Percentiles rank a stretch among this genome's conserved stretches.
Evolutionary conservation across 331 rosid species (phyloP).

Genomic region (Saraca asoca): DNA sequence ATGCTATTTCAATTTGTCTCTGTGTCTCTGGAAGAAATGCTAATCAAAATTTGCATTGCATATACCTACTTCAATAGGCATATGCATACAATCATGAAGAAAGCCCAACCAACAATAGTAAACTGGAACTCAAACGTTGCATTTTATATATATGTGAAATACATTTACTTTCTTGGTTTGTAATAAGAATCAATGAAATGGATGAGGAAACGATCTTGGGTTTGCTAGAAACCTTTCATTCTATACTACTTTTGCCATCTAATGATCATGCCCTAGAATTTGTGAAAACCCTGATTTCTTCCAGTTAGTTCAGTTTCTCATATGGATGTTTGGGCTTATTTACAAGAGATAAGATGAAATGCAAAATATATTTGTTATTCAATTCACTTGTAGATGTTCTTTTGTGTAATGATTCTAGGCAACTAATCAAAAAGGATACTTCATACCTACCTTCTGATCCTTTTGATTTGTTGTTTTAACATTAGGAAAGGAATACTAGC

Average conservation of each 20-base stretch:
- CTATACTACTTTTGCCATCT: conserved; percentile 58
- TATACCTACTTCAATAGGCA: conserved; percentile 81
- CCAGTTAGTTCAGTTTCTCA: conserved; percentile 82
- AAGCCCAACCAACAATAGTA: conserved; percentile 40
- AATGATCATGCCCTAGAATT: conserved; percentile 46
- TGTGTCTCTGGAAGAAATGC: conserved; percentile 51
- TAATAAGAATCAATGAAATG: conserved; percentile 55
- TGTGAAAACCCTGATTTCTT: conserved; percentile 56
- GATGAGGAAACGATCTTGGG: conserved; percentile 77
- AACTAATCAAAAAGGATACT: conserved; percentile 64
- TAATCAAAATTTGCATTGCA: conserved; percentile 61
- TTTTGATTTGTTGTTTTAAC: conserved; percentile 70
- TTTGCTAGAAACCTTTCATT: conserved; percentile 71
- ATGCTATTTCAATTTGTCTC: conserved; percentile 69
- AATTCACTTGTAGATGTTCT: conserved; percentile 71
- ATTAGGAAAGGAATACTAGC: conserved; percentile 65
- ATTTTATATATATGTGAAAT: conserved; percentile 54
- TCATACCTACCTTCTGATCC: conserved; percentile 77
- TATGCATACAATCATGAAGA: conserved; percentile 58
- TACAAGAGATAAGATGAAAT: conserved; percentile 67
- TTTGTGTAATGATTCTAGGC: conserved; percentile 71
- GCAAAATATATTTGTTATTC: conserved; percentile 70
- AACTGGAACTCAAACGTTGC: conserved; percentile 46
- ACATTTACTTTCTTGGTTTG: conserved; percentile 78
- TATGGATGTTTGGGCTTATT: conserved; percentile 87